Percentiles rank a stretch among this genome's conserved stretches.
phyloP scores from a whole-genome alignment of 139 green algal genomes.

The Marvania coccoides region DNA sequence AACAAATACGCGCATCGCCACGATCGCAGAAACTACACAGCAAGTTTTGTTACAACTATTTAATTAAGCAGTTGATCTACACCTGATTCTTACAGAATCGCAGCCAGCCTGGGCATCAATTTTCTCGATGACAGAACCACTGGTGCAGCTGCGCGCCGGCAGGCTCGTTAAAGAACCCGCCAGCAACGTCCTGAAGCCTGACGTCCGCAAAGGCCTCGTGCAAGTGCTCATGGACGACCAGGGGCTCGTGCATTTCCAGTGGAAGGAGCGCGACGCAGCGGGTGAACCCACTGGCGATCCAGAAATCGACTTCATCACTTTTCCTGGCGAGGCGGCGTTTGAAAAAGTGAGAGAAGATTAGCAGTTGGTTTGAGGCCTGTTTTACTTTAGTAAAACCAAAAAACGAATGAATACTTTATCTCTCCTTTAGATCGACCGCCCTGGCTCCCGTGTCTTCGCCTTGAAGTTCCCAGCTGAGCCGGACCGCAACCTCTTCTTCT shows the following conservation, averaged over 20 bases:
- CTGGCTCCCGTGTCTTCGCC: conserved; percentile 35
- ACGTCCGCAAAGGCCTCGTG: conserved; percentile 43
- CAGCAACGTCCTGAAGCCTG: conserved; percentile 27
- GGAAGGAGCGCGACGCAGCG: conserved; percentile 29
- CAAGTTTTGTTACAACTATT: too few relatives aligned
- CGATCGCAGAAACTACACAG: neutral
- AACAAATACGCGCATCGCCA: too few relatives aligned
- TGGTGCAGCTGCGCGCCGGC: conserved; percentile 35
- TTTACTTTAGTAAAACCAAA: neutral
- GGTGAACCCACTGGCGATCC: neutral
- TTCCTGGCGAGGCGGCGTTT: conserved; percentile 48
- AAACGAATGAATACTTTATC: neutral
- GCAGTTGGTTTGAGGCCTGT: too few relatives aligned
- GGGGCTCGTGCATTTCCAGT: conserved; percentile 40
- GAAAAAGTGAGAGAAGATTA: conserved; percentile 40
- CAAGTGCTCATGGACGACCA: conserved; percentile 29
- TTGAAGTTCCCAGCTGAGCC: conserved; percentile 41
- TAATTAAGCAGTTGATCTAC: too few relatives aligned
- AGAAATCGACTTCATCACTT: conserved; percentile 45
- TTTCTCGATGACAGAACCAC: neutral
- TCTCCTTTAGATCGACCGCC: conserved; percentile 9
- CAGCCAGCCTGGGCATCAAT: too few relatives aligned
- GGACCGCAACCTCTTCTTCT: conserved; percentile 51
- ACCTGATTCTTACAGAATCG: too few relatives aligned
- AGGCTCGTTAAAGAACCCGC: conserved; percentile 14